Conservation (phyloP, 2,329 filamentous ascomycete species). For the Microdochium nivale region DNA sequence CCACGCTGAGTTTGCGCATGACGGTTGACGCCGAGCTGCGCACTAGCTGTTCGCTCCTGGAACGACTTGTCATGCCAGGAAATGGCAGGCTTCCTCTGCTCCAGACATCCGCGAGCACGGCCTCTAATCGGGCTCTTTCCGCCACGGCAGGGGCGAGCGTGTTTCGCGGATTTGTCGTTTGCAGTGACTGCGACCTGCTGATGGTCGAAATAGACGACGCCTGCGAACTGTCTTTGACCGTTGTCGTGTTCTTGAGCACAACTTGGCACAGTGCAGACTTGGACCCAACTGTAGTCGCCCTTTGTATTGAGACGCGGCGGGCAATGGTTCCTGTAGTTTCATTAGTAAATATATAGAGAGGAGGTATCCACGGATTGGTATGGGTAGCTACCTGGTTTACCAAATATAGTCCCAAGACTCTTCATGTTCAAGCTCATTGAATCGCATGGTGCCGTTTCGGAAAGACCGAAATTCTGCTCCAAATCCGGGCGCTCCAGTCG, state of each 20-base stretch:
- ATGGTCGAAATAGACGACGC: conserved; percentile 43
- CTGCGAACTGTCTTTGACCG: conserved; percentile 45
- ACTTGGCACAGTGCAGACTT: conserved; percentile 65
- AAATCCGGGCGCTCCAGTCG: conserved; percentile 48
- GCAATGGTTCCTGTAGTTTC: conserved; percentile 45
- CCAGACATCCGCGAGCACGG: conserved; percentile 70
- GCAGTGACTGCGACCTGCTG: conserved; percentile 70
- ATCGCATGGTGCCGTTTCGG: conserved; percentile 44
- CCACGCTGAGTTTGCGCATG: conserved; percentile 80
- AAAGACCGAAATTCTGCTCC: conserved; percentile 37
- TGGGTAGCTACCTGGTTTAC: conserved; percentile 50
- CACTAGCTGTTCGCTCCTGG: conserved; percentile 62
- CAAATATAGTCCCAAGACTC: conserved; percentile 66
- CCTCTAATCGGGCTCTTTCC: conserved; percentile 71
- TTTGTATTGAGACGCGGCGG: conserved; percentile 68
- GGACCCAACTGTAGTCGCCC: conserved; percentile 64
- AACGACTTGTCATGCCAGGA: conserved; percentile 65
- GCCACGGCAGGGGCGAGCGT: conserved; percentile 65
- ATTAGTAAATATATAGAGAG: not conserved
- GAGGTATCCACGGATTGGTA: not conserved
- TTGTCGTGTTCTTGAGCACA: conserved; percentile 78
- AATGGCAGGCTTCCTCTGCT: conserved; percentile 73
- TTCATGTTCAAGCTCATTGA: conserved; percentile 64
- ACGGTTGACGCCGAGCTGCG: conserved; percentile 74
- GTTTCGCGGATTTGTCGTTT: conserved; percentile 57